Conservation (phyloP, 371 early-diverging fungal genomes). For the Mortierella sp. region DNA sequence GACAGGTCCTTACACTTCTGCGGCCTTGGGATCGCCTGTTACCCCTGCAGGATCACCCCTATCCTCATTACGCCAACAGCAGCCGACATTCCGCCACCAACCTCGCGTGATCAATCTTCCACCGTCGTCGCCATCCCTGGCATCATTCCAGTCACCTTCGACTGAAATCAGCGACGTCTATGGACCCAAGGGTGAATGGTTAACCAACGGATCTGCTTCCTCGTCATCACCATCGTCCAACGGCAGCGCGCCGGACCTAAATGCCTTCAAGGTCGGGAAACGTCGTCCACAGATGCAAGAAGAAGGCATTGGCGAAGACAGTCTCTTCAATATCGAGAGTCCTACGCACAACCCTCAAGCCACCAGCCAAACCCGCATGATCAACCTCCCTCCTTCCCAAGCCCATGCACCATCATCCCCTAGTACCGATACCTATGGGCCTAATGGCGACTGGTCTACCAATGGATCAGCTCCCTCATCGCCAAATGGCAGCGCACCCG, state of each 20-base stretch:
- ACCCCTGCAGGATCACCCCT: not conserved
- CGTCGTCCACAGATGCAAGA: conserved; percentile 1
- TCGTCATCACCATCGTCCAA: not conserved
- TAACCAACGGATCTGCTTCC: not conserved
- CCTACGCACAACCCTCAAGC: not conserved
- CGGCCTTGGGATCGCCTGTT: not conserved
- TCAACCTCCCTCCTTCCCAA: not conserved
- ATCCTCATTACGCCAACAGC: not conserved
- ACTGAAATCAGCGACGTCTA: not conserved
- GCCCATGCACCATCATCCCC: no score
- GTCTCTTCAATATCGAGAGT: not conserved
- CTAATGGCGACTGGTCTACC: not conserved
- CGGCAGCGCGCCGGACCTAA: not conserved
- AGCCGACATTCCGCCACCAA: not conserved
- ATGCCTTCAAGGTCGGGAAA: not conserved
- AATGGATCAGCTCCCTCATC: not conserved
- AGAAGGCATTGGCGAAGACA: not conserved
- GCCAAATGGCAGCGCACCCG: not conserved
- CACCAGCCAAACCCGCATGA: not conserved
- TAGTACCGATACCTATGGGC: not conserved
- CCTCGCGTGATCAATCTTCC: not conserved
- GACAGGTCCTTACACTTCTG: not conserved
- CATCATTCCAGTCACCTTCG: not conserved
- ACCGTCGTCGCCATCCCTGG: not conserved
- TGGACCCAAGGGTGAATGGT: conserved; percentile 6